phyloP scores from a whole-genome alignment of 148 eudicot genomes.

The Chenopodium suecicum region DNA sequence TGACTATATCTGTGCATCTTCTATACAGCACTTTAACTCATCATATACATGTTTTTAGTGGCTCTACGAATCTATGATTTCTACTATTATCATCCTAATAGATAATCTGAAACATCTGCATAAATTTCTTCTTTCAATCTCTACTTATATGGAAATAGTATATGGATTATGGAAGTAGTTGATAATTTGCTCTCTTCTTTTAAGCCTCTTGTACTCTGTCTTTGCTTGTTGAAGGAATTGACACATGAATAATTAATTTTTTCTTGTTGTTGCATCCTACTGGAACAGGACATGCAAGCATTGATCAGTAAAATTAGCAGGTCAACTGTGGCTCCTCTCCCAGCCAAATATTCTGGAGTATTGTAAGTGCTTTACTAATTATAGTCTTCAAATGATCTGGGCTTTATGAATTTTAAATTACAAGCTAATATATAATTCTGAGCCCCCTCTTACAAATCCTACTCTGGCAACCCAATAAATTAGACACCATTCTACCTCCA shows the following conservation, averaged over 20 bases:
- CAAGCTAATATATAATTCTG: background rate
- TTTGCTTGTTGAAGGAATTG: background rate
- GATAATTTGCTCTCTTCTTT: background rate
- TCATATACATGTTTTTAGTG: no score
- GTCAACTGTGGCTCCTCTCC: constrained; percentile 92
- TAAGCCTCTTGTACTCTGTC: background rate
- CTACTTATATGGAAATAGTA: background rate
- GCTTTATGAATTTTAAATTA: background rate
- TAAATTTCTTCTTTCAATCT: no score
- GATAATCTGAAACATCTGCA: no score
- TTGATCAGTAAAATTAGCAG: constrained; percentile 89
- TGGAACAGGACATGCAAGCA: constrained; percentile 91
- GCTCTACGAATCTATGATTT: no score
- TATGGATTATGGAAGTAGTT: background rate
- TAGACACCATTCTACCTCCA: background rate
- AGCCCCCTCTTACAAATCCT: background rate
- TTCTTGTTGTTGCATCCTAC: background rate
- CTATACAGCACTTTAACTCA: no score
- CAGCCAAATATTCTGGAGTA: constrained; percentile 76
- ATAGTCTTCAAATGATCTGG: background rate
- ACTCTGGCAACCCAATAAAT: background rate
- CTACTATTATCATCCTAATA: no score
- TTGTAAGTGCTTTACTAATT: constrained; percentile 58
- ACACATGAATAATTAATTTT: background rate
- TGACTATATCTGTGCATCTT: no score